These are phyloP conservation scores for Boletus reticuloceps DNA, from an alignment of 768 basidiomycete species.

Conservation along the genomic window DNA sequence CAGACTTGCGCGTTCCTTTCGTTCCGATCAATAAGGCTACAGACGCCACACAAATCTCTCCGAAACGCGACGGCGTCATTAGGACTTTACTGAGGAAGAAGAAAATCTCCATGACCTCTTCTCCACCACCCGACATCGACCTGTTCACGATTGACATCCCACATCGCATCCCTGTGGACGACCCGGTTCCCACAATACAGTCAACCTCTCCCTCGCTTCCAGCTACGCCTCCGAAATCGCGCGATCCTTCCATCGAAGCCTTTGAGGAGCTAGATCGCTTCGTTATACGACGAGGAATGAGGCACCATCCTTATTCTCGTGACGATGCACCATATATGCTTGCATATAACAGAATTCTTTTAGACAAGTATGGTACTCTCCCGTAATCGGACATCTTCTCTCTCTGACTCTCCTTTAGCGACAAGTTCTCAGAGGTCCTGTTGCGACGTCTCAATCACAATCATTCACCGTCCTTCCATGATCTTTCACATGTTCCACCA, in stretches of 20 bases:
- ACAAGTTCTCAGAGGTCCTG: constrained; percentile 53
- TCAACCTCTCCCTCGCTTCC: neutral
- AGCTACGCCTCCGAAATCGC: neutral
- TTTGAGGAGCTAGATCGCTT: constrained; percentile 28
- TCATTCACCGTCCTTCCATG: constrained; percentile 60
- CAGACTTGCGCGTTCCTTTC: constrained; percentile 14
- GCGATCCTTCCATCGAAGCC: constrained; percentile 13
- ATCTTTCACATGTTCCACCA: constrained; percentile 48
- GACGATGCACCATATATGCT: constrained; percentile 62
- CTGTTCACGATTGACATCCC: neutral
- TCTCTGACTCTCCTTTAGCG: constrained; percentile 41
- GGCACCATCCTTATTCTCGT: constrained; percentile 50
- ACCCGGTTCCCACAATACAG: neutral
- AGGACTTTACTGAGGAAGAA: constrained; percentile 19
- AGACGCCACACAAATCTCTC: constrained; percentile 6
- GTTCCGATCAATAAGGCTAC: constrained; percentile 1
- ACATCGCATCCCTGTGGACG: neutral
- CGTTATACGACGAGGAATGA: constrained; percentile 36
- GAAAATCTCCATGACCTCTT: constrained; percentile 18
- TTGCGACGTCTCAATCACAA: constrained; percentile 53
- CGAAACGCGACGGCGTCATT: constrained; percentile 23
- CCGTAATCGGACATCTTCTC: constrained; percentile 1
- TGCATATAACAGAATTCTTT: constrained; percentile 52
- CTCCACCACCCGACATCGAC: constrained; percentile 6
- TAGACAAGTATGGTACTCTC: constrained; percentile 52